These are phyloP conservation scores for Choiromyces venosus DNA, from an alignment of 495 filamentous ascomycete genomes.

Conservation along the genomic window DNA sequence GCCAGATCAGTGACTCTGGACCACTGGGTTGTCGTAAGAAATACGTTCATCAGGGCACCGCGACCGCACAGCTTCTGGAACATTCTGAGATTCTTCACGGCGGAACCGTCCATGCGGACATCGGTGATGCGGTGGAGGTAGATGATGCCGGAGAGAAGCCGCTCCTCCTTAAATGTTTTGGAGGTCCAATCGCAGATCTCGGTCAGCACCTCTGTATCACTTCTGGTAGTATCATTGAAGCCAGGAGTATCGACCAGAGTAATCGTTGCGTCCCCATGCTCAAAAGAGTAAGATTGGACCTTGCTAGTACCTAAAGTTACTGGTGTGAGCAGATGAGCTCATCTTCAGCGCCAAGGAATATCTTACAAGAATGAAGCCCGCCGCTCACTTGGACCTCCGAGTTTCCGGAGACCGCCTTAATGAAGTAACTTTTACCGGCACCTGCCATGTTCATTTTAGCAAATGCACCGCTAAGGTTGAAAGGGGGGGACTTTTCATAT, in stretches of 20 bases:
- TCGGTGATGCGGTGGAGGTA: conserved; percentile 50
- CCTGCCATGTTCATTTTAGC: no score
- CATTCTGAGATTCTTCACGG: no score
- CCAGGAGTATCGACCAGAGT: conserved; percentile 50
- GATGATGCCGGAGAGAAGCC: conserved; percentile 43
- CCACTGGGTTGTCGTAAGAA: conserved; percentile 50
- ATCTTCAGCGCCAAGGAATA: background rate
- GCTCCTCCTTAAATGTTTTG: conserved; percentile 31
- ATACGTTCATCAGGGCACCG: no score
- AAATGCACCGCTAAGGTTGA: no score
- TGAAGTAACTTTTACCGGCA: no score
- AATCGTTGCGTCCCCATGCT: conserved; percentile 27
- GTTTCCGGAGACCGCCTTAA: conserved; percentile 36
- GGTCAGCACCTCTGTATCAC: conserved; percentile 45
- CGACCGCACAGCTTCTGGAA: no score
- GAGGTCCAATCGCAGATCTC: conserved; percentile 43
- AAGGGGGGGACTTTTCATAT: no score
- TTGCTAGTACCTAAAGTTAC: conserved; percentile 36
- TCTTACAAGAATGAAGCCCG: conserved; percentile 28
- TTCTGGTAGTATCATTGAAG: conserved; percentile 44
- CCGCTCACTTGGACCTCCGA: conserved; percentile 29
- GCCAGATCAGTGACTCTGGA: conserved; percentile 34
- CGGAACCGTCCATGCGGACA: no score
- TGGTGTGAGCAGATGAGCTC: background rate
- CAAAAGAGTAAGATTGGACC: conserved; percentile 13